Conservation (phyloP, 768 basidiomycete genomes). For the Porphyrellus cyaneotinctus region DNA sequence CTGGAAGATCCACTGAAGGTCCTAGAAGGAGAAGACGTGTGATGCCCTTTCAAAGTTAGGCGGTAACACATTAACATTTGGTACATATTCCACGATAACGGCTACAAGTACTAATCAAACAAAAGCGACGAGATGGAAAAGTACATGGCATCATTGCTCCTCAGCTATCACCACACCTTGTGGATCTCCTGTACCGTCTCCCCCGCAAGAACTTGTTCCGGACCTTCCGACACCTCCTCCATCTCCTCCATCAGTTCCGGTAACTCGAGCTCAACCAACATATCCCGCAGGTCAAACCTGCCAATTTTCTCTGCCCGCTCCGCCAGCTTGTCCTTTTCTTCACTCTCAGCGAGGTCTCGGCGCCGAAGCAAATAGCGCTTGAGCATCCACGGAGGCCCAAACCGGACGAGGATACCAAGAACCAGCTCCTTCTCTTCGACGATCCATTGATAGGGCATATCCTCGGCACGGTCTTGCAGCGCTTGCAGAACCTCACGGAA, state of each 20-base stretch:
- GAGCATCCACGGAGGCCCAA: slow-evolving; percentile 26
- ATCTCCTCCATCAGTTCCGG: slow-evolving; percentile 12
- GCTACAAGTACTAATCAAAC: neutral
- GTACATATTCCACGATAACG: too few species aligned
- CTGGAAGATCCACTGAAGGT: neutral
- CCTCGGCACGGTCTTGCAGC: slow-evolving; percentile 24
- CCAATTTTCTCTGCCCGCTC: slow-evolving; percentile 19
- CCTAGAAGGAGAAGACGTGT: too few species aligned
- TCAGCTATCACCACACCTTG: slow-evolving; percentile 11
- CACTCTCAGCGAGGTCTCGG: slow-evolving; percentile 17
- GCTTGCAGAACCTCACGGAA: slow-evolving; percentile 22
- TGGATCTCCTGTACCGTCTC: neutral
- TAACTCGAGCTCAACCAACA: slow-evolving; percentile 17
- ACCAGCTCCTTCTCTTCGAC: slow-evolving; percentile 23
- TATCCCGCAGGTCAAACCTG: slow-evolving; percentile 22
- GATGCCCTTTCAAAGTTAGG: too few species aligned
- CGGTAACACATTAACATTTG: too few species aligned
- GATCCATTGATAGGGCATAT: slow-evolving; percentile 22
- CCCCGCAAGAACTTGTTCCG: neutral
- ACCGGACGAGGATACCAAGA: slow-evolving; percentile 21
- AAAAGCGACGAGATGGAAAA: neutral
- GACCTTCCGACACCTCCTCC: slow-evolving; percentile 2
- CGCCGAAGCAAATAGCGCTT: slow-evolving; percentile 23
- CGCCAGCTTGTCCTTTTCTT: slow-evolving; percentile 12
- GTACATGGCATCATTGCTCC: neutral